Evolutionary conservation across 257 asterid species (phyloP).

Genomic region (Oldenlandia corymbosa): DNA sequence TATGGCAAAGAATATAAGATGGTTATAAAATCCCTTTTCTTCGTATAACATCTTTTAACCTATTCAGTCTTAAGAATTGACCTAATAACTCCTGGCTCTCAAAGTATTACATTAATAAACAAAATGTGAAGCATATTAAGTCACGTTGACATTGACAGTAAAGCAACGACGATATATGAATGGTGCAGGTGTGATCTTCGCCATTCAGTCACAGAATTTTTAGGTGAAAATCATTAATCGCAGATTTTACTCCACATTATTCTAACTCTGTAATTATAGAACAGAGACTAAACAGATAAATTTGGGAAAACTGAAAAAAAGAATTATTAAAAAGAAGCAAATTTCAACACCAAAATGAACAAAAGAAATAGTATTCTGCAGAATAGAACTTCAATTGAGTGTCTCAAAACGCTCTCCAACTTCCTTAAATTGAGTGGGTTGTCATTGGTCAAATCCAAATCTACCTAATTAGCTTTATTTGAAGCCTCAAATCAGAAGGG

Average conservation of each 20-base stretch:
- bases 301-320: too few species aligned
- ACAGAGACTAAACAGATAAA: not conserved
- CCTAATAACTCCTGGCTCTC: not conserved
- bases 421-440: not conserved
- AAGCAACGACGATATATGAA: not conserved
- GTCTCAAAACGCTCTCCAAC: not conserved
- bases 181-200: not conserved
- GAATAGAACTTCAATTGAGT: not conserved
- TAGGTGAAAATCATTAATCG: not conserved
- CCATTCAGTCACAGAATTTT: not conserved
- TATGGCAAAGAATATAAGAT: not conserved
- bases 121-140: not conserved
- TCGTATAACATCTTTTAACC: not conserved
- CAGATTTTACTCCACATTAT: not conserved
- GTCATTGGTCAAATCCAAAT: not conserved
- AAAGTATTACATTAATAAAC: not conserved
- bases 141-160: not conserved
- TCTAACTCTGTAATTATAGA: not conserved
- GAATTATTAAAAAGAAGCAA: not conserved
- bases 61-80: conserved; percentile 1
- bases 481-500: not conserved
- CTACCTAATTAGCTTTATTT: not conserved
- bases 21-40: not conserved
- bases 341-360: not conserved
- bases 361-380: not conserved